Evolutionary conservation across 805 yeast genomes (phyloP).

Genomic region (Candida krabiensis): DNA sequence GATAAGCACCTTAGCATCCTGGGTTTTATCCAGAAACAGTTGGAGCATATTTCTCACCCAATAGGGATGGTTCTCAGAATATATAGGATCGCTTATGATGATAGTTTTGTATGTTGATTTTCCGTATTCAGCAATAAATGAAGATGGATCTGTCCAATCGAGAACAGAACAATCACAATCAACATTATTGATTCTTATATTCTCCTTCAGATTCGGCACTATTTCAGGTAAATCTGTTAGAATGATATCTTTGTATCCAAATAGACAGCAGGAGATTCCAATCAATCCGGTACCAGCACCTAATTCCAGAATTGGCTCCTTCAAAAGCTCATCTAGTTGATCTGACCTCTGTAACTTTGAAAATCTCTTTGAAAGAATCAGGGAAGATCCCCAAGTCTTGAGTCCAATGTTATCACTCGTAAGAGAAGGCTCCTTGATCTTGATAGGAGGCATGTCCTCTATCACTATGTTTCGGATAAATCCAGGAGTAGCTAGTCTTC

Average conservation of each 20-base stretch:
- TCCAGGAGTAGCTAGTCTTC: slow-evolving; percentile 79
- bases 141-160: slow-evolving; percentile 73
- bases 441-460: slow-evolving; percentile 37
- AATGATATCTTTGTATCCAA: slow-evolving; percentile 46
- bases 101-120: slow-evolving; percentile 42
- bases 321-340: slow-evolving; percentile 15
- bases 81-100: slow-evolving; percentile 84
- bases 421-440: slow-evolving; percentile 76
- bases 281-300: slow-evolving; percentile 95
- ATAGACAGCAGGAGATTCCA: slow-evolving; percentile 64
- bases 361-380: slow-evolving; percentile 61
- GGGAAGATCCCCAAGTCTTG: slow-evolving; percentile 95
- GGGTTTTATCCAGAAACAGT: slow-evolving; percentile 38
- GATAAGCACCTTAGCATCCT: slow-evolving; percentile 51
- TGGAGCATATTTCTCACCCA: slow-evolving; percentile 65
- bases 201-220: slow-evolving; percentile 61
- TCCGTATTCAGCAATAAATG: slow-evolving; percentile 27
- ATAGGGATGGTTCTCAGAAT: slow-evolving; percentile 77
- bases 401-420: slow-evolving; percentile 86
- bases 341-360: slow-evolving; percentile 30
- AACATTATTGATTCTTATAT: slow-evolving; percentile 53
- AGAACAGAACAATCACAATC: slow-evolving; percentile 41
- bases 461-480: slow-evolving; percentile 55
- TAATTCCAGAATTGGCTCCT: slow-evolving; percentile 58
- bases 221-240: slow-evolving; percentile 84